phyloP scores from a whole-genome alignment of 257 asterid genomes.

The Capsicum baccatum region DNA sequence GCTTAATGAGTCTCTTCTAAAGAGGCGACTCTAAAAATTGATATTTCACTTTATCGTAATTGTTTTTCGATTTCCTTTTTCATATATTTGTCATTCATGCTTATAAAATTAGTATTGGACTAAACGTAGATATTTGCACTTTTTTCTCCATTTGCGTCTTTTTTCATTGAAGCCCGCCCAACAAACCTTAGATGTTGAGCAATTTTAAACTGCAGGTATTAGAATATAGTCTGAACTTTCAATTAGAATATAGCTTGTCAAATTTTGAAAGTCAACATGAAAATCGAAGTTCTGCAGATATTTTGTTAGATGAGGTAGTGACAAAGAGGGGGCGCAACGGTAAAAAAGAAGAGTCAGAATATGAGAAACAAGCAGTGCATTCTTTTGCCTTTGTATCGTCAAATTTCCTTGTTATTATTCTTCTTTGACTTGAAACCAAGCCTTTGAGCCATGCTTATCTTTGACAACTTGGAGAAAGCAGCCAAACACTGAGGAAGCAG shows the following conservation, averaged over 20 bases:
- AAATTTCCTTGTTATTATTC: slow-evolving; percentile 25
- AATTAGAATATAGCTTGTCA: not conserved
- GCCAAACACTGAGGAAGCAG: not conserved
- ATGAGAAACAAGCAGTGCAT: slow-evolving; percentile 7
- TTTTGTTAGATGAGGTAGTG: slow-evolving; percentile 9
- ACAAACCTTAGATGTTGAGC: not conserved
- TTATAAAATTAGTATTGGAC: too few species aligned
- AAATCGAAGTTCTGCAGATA: not conserved
- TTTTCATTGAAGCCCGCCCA: too few species aligned
- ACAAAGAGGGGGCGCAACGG: not conserved
- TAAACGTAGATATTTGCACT: too few species aligned
- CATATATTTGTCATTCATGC: too few species aligned
- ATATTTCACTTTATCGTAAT: too few species aligned
- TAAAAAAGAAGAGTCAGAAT: not conserved
- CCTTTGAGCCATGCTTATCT: not conserved
- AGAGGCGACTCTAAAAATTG: too few species aligned
- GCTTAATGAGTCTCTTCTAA: too few species aligned
- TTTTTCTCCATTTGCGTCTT: too few species aligned
- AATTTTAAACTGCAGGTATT: not conserved
- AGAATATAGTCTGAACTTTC: slow-evolving; percentile 11
- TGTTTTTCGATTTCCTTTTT: too few species aligned
- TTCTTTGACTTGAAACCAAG: not conserved
- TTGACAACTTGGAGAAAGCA: slow-evolving; percentile 13
- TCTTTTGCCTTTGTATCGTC: not conserved
- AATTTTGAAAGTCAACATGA: slow-evolving; percentile 13